Percentiles rank a stretch among this genome's conserved stretches.
Evolutionary conservation across 495 filamentous ascomycete genomes (phyloP).

Genomic region (Jackrogersella minutella): DNA sequence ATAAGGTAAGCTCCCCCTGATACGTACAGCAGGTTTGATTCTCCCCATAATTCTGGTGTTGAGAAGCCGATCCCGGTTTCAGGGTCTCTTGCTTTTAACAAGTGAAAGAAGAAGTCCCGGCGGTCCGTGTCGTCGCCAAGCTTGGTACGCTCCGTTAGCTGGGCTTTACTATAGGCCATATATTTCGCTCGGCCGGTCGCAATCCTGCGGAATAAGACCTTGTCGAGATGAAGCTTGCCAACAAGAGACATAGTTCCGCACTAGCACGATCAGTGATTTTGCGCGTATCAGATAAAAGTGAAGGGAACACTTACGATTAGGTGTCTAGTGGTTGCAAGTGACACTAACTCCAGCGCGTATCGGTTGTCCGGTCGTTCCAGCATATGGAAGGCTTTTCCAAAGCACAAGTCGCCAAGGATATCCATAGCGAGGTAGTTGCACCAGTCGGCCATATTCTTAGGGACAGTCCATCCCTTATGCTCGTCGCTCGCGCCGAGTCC

Average conservation of each 20-base stretch:
- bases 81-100: slow-evolving; percentile 66
- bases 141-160: slow-evolving; percentile 63
- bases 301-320: slow-evolving; percentile 56
- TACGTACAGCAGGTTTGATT: slow-evolving; percentile 69
- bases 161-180: slow-evolving; percentile 63
- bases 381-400: slow-evolving; percentile 77
- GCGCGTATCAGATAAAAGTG: neutral
- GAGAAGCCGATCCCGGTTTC: slow-evolving; percentile 71
- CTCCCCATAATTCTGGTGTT: slow-evolving; percentile 73
- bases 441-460: slow-evolving; percentile 68
- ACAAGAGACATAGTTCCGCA: slow-evolving; percentile 64
- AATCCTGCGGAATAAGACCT: slow-evolving; percentile 65
- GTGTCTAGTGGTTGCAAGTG: slow-evolving; percentile 63
- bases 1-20: neutral
- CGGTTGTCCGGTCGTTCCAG: slow-evolving; percentile 67
- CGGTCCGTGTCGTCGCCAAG: slow-evolving; percentile 65
- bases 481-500: slow-evolving; percentile 50
- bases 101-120: slow-evolving; percentile 70
- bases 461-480: slow-evolving; percentile 53
- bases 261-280: slow-evolving; percentile 37
- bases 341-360: slow-evolving; percentile 64
- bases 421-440: slow-evolving; percentile 75
- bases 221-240: slow-evolving; percentile 64
- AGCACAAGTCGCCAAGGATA: slow-evolving; percentile 74
- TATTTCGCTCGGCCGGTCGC: slow-evolving; percentile 60